Conservation (phyloP, 2,329 filamentous ascomycete genomes). For the Fusarium ambrosium region DNA sequence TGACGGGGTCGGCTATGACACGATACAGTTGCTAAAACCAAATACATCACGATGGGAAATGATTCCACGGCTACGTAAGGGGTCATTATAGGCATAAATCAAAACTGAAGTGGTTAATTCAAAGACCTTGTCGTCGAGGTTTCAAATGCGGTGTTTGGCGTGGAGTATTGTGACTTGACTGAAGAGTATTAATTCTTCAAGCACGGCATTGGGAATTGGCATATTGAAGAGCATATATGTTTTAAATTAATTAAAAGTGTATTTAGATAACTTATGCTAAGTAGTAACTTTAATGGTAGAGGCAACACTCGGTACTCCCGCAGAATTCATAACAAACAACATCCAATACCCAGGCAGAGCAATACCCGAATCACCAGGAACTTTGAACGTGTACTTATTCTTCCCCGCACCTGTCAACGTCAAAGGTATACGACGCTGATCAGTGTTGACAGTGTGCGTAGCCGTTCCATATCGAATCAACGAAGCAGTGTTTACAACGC, state of each 20-base stretch:
- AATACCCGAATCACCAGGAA: constrained; percentile 32
- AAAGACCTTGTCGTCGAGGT: not conserved
- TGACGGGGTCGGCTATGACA: not conserved
- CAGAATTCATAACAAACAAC: constrained; percentile 38
- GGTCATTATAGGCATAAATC: rapidly evolving
- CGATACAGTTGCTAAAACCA: not conserved
- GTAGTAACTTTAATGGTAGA: constrained; percentile 23
- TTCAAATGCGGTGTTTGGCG: not conserved
- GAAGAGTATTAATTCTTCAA: not conserved
- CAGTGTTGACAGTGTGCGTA: constrained; percentile 36
- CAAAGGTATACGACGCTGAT: constrained; percentile 34
- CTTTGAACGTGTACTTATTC: constrained; percentile 26
- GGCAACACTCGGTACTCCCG: constrained; percentile 34
- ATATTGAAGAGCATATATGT: no score
- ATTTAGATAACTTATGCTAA: not conserved
- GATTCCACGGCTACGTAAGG: not conserved
- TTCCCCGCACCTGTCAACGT: not conserved
- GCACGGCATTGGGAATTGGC: rapidly evolving
- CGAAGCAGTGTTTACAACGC: not conserved
- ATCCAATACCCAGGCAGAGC: constrained; percentile 41
- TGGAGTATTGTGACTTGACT: not conserved
- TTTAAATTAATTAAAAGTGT: not conserved
- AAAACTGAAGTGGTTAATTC: not conserved
- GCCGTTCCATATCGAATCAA: constrained; percentile 33
- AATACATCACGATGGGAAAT: no score